These are phyloP conservation scores for Brassica cretica DNA, from an alignment of 345 rosid genomes.

Conservation along the genomic window DNA sequence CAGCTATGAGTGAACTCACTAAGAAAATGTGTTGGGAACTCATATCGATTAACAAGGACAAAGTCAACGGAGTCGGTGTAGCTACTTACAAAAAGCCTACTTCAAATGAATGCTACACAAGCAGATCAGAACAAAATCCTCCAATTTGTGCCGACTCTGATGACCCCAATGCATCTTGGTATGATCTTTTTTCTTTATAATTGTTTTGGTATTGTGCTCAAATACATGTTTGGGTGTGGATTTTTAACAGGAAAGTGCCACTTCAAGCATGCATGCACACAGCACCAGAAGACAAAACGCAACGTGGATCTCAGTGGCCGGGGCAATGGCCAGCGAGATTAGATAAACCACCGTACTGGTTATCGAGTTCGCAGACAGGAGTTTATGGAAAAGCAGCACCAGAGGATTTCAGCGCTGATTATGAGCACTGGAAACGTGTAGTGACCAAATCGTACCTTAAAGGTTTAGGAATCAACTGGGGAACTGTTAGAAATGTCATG, in stretches of 20 bases:
- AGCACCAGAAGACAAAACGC: conserved; percentile 54
- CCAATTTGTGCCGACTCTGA: conserved; percentile 73
- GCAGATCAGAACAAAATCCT: conserved; percentile 68
- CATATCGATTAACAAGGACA: conserved; percentile 70
- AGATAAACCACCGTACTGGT: conserved; percentile 82
- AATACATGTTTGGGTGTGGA: conserved; percentile 5
- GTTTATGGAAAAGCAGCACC: conserved; percentile 92
- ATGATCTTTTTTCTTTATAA: conserved; percentile 13
- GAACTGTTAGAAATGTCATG: conserved; percentile 82
- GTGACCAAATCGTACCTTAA: conserved; percentile 78
- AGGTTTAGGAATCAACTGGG: conserved; percentile 90
- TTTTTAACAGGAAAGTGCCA: conserved; percentile 72
- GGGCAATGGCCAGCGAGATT: conserved; percentile 88
- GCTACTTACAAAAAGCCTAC: conserved; percentile 82
- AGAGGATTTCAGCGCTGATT: conserved; percentile 75
- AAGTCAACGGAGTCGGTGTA: conserved; percentile 66
- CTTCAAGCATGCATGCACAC: conserved; percentile 92
- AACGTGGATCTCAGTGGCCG: conserved; percentile 94
- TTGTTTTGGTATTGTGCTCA: not conserved
- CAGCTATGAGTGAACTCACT: conserved; percentile 81
- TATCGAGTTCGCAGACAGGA: conserved; percentile 79
- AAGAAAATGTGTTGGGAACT: conserved; percentile 92
- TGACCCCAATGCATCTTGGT: conserved; percentile 97
- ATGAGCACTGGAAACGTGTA: conserved; percentile 86
- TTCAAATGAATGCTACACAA: conserved; percentile 76